These are phyloP conservation scores for Ulmus americana DNA, from an alignment of 331 rosid genomes.

Conservation along the genomic window DNA sequence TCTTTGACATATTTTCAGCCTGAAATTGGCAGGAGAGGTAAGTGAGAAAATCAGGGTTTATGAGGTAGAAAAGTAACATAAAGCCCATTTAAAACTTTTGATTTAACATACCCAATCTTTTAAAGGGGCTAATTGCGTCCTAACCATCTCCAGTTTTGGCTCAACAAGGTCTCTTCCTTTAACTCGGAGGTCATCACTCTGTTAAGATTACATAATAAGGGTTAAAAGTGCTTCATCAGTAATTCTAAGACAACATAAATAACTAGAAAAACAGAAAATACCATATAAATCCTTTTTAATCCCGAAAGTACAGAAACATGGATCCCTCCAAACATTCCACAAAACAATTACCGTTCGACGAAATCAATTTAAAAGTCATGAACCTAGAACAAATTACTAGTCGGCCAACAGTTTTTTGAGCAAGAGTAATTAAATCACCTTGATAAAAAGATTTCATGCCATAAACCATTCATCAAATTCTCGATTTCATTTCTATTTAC, in stretches of 20 bases:
- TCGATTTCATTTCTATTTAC: background rate
- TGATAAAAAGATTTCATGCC: background rate
- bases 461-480: background rate
- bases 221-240: slow-evolving; percentile 9
- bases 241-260: slow-evolving; percentile 14
- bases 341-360: no score
- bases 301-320: no score
- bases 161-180: slow-evolving; percentile 55
- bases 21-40: slow-evolving; percentile 34
- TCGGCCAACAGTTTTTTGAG: background rate
- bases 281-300: background rate
- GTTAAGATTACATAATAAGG: slow-evolving; percentile 28
- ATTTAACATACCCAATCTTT: slow-evolving; percentile 49
- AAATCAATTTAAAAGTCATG: background rate
- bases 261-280: background rate
- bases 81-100: background rate
- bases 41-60: slow-evolving; percentile 2
- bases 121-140: slow-evolving; percentile 50
- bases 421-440: background rate
- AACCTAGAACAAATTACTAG: background rate
- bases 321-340: no score
- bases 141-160: slow-evolving; percentile 54
- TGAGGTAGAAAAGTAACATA: background rate
- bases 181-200: slow-evolving; percentile 53
- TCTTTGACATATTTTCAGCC: slow-evolving; percentile 59